A percentile compares a stretch with the other conserved stretches of the same genome.
These are phyloP conservation scores for Nidularia pulvinata DNA, from an alignment of 768 basidiomycete genomes.

Conservation along the genomic window DNA sequence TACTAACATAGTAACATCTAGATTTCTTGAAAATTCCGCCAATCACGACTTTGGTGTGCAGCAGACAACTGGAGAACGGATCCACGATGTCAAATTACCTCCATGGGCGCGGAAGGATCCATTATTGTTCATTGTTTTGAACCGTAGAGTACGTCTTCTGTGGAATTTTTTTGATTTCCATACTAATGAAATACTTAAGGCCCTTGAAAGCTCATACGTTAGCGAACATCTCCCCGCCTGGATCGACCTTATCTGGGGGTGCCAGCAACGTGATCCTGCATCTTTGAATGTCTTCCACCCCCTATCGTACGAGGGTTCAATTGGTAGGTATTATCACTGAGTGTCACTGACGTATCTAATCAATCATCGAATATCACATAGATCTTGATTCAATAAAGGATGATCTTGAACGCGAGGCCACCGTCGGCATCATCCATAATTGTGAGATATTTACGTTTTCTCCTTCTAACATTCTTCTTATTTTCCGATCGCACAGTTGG, in stretches of 20 bases:
- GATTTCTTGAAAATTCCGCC: conserved; percentile 82
- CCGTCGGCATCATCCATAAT: conserved; percentile 94
- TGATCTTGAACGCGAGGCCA: conserved; percentile 87
- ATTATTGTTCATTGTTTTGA: conserved; percentile 75
- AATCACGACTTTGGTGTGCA: conserved; percentile 80
- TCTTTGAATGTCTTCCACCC: conserved; percentile 91
- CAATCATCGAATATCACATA: conserved; percentile 14
- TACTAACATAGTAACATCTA: conserved; percentile 18
- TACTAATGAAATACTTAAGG: conserved; percentile 36
- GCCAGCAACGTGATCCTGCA: conserved; percentile 76
- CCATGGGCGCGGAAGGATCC: conserved; percentile 90
- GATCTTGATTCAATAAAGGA: conserved; percentile 88
- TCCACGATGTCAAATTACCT: conserved; percentile 88
- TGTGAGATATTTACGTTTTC: conserved; percentile 43
- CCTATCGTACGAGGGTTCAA: conserved; percentile 89
- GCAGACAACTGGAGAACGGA: conserved; percentile 72
- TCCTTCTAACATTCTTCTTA: conserved; percentile 1
- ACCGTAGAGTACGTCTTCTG: conserved; percentile 58
- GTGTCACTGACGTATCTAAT: not conserved
- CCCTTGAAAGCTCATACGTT: conserved; percentile 85
- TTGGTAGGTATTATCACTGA: conserved; percentile 43
- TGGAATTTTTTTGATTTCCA: not conserved
- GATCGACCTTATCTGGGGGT: conserved; percentile 96
- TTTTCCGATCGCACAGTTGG: conserved; percentile 53
- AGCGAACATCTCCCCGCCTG: conserved; percentile 83